Conservation (phyloP, 1,139 yeast species). For the Blastobotrys malaysiensis region DNA sequence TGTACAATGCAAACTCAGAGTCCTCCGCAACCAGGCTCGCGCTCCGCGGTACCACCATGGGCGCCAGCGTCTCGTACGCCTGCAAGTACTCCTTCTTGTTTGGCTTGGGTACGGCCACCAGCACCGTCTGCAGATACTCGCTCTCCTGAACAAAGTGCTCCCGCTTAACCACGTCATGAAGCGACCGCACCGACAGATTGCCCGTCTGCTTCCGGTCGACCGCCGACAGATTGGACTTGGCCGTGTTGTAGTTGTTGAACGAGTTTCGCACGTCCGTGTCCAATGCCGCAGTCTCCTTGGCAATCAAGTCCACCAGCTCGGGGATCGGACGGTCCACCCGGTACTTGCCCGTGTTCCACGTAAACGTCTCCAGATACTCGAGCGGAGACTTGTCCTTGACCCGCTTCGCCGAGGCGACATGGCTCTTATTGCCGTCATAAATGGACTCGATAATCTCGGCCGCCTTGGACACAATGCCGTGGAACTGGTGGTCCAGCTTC, state of each 20-base stretch:
- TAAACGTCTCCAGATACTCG: constrained; percentile 64
- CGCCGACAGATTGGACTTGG: constrained; percentile 76
- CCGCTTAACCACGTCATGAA: constrained; percentile 82
- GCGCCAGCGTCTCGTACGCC: constrained; percentile 68
- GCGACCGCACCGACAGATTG: constrained; percentile 81
- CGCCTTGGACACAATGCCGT: constrained; percentile 61
- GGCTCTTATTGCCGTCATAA: constrained; percentile 42
- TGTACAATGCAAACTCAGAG: constrained; percentile 64
- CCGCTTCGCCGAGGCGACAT: constrained; percentile 43
- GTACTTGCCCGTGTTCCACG: constrained; percentile 85
- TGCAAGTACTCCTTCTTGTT: constrained; percentile 54
- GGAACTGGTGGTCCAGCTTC: constrained; percentile 73
- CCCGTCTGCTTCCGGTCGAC: constrained; percentile 91
- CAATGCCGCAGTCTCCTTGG: constrained; percentile 72
- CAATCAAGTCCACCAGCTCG: constrained; percentile 63
- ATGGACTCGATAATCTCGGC: constrained; percentile 61
- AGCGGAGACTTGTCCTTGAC: constrained; percentile 43
- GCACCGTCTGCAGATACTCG: constrained; percentile 76
- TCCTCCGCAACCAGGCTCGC: constrained; percentile 69
- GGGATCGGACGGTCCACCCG: constrained; percentile 78
- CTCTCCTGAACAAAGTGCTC: constrained; percentile 80
- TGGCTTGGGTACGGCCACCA: constrained; percentile 79
- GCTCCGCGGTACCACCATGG: constrained; percentile 88
- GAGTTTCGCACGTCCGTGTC: constrained; percentile 77
- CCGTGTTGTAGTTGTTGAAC: constrained; percentile 66